phyloP scores from a whole-genome alignment of 345 rosid species.

The Clausena lansium region DNA sequence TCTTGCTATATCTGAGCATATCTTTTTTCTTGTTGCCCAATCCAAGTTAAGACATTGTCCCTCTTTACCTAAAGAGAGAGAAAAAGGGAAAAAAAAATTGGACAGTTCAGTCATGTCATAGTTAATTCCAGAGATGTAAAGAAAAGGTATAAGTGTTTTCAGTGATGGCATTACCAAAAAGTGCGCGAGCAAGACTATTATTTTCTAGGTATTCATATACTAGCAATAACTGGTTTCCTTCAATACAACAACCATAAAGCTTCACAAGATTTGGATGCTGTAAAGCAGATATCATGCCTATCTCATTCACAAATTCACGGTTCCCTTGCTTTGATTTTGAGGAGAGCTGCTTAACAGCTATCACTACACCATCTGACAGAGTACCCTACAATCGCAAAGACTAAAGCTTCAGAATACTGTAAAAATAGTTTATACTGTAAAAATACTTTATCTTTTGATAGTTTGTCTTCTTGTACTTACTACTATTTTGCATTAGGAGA shows the following conservation, averaged over 20 bases:
- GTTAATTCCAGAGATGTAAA: neutral
- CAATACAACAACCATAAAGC: slow-evolving; percentile 62
- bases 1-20: slow-evolving; percentile 48
- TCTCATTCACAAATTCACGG: slow-evolving; percentile 64
- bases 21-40: slow-evolving; percentile 56
- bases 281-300: slow-evolving; percentile 71
- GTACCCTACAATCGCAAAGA: slow-evolving; percentile 44
- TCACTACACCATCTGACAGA: slow-evolving; percentile 46
- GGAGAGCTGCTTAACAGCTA: slow-evolving; percentile 73
- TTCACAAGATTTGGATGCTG: slow-evolving; percentile 68
- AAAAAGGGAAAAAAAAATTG: neutral
- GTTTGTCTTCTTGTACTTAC: neutral
- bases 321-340: slow-evolving; percentile 73
- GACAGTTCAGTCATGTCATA: neutral
- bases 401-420: slow-evolving; percentile 3
- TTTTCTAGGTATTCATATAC: slow-evolving; percentile 67
- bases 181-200: slow-evolving; percentile 61
- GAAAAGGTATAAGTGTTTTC: neutral
- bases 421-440: too few relatives aligned
- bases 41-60: slow-evolving; percentile 46
- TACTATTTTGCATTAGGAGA: neutral
- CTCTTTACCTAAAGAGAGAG: slow-evolving; percentile 32
- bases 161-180: slow-evolving; percentile 43
- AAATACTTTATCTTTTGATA: neutral
- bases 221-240: slow-evolving; percentile 61